A percentile compares a stretch with the other conserved stretches of the same genome.
Conservation (phyloP, 2,329 filamentous ascomycete species). For the Pestalotiopsis sp. region DNA sequence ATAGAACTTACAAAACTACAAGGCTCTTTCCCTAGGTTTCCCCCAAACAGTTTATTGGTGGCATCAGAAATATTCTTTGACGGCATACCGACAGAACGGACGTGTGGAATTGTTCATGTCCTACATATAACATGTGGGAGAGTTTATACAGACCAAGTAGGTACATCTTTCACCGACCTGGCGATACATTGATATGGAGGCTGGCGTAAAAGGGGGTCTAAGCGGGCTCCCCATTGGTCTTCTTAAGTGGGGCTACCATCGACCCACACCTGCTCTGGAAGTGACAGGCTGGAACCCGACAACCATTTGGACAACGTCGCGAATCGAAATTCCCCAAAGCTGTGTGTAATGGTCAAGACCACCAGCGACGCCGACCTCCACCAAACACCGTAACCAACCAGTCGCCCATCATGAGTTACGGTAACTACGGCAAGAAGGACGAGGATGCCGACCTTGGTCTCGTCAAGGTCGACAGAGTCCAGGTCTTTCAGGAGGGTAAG, state of each 20-base stretch:
- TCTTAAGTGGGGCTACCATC: not conserved
- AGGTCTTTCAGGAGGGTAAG: conserved; percentile 97
- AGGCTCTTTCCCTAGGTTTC: no score
- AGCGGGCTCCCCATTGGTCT: not conserved
- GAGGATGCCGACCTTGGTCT: conserved; percentile 93
- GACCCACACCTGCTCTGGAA: conserved; percentile 4
- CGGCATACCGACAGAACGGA: no score
- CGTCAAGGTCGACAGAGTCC: conserved; percentile 96
- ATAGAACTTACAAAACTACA: no score
- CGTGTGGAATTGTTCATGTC: no score
- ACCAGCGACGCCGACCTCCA: conserved; percentile 20
- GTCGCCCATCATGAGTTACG: conserved; percentile 79
- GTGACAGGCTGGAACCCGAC: conserved; percentile 10
- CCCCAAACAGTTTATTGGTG: no score
- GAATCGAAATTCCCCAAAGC: conserved; percentile 21
- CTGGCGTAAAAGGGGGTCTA: conserved; percentile 1
- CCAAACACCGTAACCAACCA: conserved; percentile 23
- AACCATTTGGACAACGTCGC: conserved; percentile 17
- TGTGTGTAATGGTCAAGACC: conserved; percentile 17
- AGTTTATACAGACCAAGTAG: not conserved
- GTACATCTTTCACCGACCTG: not conserved
- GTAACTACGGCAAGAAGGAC: conserved; percentile 99
- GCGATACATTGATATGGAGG: not conserved
- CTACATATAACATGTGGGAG: no score
- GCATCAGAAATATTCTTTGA: no score